Evolutionary conservation across 768 basidiomycete genomes (phyloP).

Genomic region (Strobilomyces confusus): DNA sequence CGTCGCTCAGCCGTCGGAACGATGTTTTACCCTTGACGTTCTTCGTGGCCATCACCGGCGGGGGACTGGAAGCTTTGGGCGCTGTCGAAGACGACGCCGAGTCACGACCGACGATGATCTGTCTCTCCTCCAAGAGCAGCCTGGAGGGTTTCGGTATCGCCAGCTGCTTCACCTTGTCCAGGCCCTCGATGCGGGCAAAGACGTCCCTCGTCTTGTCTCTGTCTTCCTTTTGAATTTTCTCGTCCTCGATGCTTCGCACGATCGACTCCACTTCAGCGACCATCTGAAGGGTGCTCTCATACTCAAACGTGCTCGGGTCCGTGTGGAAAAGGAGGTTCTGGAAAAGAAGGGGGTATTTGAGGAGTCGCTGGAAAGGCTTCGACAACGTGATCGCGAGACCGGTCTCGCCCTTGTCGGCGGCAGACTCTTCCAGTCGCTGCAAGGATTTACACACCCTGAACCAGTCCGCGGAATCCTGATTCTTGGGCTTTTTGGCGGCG

Average conservation of each 20-base stretch:
- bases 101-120: conserved; percentile 39
- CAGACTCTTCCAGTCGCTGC: conserved; percentile 73
- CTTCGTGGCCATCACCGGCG: conserved; percentile 39
- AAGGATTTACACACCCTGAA: conserved; percentile 70
- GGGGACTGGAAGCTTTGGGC: conserved; percentile 33
- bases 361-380: conserved; percentile 93
- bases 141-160: conserved; percentile 88
- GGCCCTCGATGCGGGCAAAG: conserved; percentile 92
- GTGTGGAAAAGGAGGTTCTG: conserved; percentile 97
- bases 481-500: conserved; percentile 72
- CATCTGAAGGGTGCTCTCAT: conserved; percentile 94
- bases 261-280: conserved; percentile 96
- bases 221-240: conserved; percentile 96
- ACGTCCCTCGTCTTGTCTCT: conserved; percentile 93
- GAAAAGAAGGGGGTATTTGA: conserved; percentile 96
- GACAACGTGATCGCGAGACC: conserved; percentile 92
- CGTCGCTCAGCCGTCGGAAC: conserved; percentile 86
- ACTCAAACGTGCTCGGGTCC: conserved; percentile 95
- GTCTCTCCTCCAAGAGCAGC: conserved; percentile 79
- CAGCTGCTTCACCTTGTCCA: conserved; percentile 91
- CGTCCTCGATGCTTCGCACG: conserved; percentile 95
- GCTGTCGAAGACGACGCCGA: conserved; percentile 12
- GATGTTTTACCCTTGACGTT: conserved; percentile 79
- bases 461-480: conserved; percentile 78
- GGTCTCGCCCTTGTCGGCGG: conserved; percentile 86